These are phyloP conservation scores for Cucumis cinereus DNA, from an alignment of 306 rosid genomes.

Conservation along the genomic window DNA sequence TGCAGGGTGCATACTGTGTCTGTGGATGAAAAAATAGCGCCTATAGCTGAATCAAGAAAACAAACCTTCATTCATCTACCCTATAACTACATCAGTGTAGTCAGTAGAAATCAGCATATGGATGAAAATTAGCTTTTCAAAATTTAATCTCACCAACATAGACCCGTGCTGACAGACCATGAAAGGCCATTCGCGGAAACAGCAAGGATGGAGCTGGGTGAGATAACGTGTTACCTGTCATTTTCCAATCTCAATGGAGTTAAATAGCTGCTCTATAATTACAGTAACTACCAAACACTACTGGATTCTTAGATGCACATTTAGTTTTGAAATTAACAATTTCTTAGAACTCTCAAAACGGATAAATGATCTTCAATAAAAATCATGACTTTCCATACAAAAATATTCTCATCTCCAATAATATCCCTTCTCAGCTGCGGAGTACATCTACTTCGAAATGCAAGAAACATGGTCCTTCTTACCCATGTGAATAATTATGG, in stretches of 20 bases:
- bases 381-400: background rate
- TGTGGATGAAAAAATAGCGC: slow-evolving; percentile 81
- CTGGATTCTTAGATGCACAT: background rate
- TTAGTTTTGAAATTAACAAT: background rate
- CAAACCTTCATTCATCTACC: background rate
- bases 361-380: background rate
- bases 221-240: background rate
- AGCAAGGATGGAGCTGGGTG: slow-evolving; percentile 4
- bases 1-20: slow-evolving; percentile 91
- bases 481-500: background rate
- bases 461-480: background rate
- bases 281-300: background rate
- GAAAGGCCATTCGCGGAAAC: slow-evolving; percentile 61
- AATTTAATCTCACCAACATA: slow-evolving; percentile 50
- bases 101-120: background rate
- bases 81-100: background rate
- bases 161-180: slow-evolving; percentile 37
- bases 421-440: background rate
- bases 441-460: background rate
- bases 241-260: background rate
- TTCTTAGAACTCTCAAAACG: background rate
- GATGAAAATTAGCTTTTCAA: background rate
- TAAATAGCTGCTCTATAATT: background rate
- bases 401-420: background rate
- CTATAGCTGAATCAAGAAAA: slow-evolving; percentile 48